Base-by-base conservation (phyloP, 2,329 filamentous ascomycete genomes). In the Colletotrichum caudatum region DNA sequence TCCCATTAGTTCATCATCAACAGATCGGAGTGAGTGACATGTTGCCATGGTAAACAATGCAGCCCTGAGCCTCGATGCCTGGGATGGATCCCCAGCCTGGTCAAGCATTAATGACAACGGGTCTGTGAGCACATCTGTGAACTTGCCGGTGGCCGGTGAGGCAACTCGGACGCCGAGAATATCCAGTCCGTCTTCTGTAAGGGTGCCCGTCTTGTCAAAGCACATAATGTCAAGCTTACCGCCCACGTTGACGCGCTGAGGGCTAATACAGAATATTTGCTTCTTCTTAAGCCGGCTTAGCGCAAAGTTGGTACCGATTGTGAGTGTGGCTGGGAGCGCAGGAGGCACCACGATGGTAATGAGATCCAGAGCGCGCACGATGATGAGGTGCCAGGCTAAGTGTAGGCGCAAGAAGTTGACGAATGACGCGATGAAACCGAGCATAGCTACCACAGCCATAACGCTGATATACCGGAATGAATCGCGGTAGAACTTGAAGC, bases 271-370 rank as follows among this genome's bases (percentile, higher is more conserved):
- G 78, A 97, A 99, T 48, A 99, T 98, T 54, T 94, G 89, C 80
- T 97, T 95, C 74, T 91, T 90, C 82, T 94, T 97, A 39, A 99
- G 85, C 35, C 96, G 90, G 14, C 89, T 91, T 1, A 99, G 84
- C 2, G 96, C 97, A 80, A 99, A 99, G 79, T 95, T 98, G 18
- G 94, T 98, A 54, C 96, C 96, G 76, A 99, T 99, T 0, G 94
- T 97, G 59, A 99, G 86, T 0, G 96, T 99, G 2, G 96, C 96
- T 0, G 96, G 97, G 8, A 99, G 85, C 11, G 96, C 96, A 23
- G 96, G 96, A 20, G 96, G 96, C 0, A 99, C 96, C 12, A 98
- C 95, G 74, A 99, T 99, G 1, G 96, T 99, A 76, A 99, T 98
- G 67, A 99, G 83, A 83, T 99, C 96, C 57, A 99, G 86, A 0